A percentile compares a stretch with the other conserved stretches of the same genome.
phyloP scores from a whole-genome alignment of 2,329 filamentous ascomycete genomes.

The Fusarium sp. region DNA sequence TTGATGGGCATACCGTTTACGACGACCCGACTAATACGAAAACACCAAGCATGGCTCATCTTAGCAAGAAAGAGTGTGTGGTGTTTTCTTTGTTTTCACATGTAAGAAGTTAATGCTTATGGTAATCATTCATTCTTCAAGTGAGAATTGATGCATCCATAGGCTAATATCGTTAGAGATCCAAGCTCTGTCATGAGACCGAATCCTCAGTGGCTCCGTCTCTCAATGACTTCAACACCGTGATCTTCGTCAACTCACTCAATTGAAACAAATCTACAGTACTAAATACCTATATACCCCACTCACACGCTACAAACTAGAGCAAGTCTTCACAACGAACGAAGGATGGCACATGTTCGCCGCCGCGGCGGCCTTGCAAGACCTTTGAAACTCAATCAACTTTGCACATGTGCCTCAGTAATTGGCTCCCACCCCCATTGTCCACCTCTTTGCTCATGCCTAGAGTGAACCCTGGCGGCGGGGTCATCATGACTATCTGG shows the following conservation, averaged over 20 bases:
- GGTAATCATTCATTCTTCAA: neutral
- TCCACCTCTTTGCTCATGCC: constrained; percentile 11
- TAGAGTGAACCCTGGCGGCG: constrained; percentile 38
- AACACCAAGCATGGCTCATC: constrained; percentile 20
- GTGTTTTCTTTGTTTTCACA: neutral
- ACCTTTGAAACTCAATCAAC: constrained; percentile 46
- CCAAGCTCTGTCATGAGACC: neutral
- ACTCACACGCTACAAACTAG: constrained; percentile 36
- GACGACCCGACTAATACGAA: constrained; percentile 33
- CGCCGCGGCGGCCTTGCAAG: constrained; percentile 40
- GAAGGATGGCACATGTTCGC: constrained; percentile 46
- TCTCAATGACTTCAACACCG: constrained; percentile 10
- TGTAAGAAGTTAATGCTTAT: fast-evolving
- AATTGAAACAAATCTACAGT: constrained; percentile 13
- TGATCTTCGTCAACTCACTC: constrained; percentile 26
- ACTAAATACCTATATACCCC: constrained; percentile 20
- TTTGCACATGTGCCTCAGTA: constrained; percentile 57
- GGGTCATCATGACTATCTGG: constrained; percentile 42
- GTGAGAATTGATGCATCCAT: neutral
- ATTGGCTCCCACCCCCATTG: constrained; percentile 55
- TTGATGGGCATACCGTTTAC: constrained; percentile 12
- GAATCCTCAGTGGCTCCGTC: neutral
- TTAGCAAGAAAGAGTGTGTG: neutral
- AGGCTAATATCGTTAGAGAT: too few relatives aligned
- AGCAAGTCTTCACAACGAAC: constrained; percentile 43